These are phyloP conservation scores for Stagonosporopsis rhizophila DNA, from an alignment of 2,329 filamentous ascomycete genomes.

Conservation along the genomic window DNA sequence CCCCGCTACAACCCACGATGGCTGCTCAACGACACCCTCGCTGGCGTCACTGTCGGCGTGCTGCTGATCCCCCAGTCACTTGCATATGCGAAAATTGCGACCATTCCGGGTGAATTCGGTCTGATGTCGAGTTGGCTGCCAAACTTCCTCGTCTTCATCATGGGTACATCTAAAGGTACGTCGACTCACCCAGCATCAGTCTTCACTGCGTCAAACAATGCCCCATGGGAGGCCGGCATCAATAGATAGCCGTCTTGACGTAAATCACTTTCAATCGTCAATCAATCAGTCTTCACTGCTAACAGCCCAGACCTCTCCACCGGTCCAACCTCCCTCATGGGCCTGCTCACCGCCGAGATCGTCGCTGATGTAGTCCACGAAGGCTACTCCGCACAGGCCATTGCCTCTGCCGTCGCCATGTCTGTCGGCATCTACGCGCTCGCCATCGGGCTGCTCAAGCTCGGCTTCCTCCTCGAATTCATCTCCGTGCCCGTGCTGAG, in stretches of 20 bases:
- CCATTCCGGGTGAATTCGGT: conserved; percentile 86
- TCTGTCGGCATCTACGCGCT: conserved; percentile 69
- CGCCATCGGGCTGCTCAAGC: conserved; percentile 65
- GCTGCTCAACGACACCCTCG: conserved; percentile 67
- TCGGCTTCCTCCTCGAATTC: conserved; percentile 71
- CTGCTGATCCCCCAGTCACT: conserved; percentile 93
- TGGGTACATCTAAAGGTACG: conserved; percentile 67
- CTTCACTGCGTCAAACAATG: too few relatives aligned
- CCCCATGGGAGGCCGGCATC: too few relatives aligned
- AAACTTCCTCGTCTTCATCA: conserved; percentile 96
- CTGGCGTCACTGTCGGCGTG: conserved; percentile 72
- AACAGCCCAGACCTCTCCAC: conserved; percentile 66
- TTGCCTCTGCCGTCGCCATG: conserved; percentile 68
- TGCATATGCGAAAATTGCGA: conserved; percentile 92
- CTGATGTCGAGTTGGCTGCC: conserved; percentile 94
- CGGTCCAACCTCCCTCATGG: conserved; percentile 70
- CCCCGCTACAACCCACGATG: conserved; percentile 67
- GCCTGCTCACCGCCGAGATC: conserved; percentile 68
- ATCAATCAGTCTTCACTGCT: conserved; percentile 51
- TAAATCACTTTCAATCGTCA: too few relatives aligned
- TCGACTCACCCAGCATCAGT: background rate
- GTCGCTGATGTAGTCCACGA: conserved; percentile 61
- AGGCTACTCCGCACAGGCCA: conserved; percentile 60
- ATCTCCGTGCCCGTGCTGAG: conserved; percentile 69
- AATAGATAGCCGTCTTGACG: too few relatives aligned